Conservation (phyloP, 1,284 basidiomycete species). For the Leccinum solheimii region DNA sequence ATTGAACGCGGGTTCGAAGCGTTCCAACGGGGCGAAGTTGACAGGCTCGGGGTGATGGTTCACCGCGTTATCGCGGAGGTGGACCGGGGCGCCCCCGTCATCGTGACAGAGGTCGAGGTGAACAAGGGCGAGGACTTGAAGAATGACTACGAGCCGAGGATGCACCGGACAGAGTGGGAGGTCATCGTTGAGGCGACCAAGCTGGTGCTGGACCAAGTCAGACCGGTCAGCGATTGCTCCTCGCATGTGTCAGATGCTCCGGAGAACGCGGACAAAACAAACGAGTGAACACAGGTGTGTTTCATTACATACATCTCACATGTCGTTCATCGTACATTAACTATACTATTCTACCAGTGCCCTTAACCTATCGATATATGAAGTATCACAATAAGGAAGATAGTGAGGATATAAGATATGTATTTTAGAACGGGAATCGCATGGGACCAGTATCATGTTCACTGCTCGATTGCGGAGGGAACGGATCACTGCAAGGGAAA, state of each 20-base stretch:
- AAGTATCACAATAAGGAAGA: conserved; percentile 6
- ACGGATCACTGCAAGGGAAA: conserved; percentile 17
- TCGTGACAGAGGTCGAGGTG: conserved; percentile 81
- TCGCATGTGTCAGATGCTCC: background rate
- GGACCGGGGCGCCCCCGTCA: conserved; percentile 86
- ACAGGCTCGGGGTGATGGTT: conserved; percentile 87
- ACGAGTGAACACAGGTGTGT: conserved; percentile 12
- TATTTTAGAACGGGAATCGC: conserved; percentile 30
- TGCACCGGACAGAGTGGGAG: conserved; percentile 88
- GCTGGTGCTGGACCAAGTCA: conserved; percentile 59
- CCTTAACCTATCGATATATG: conserved; percentile 21
- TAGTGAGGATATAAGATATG: conserved; percentile 3
- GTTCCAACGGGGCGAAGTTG: conserved; percentile 79
- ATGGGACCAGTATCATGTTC: conserved; percentile 17
- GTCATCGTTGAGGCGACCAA: conserved; percentile 86
- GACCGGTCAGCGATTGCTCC: conserved; percentile 5
- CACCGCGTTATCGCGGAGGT: conserved; percentile 94
- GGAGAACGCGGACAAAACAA: background rate
- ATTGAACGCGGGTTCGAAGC: conserved; percentile 90
- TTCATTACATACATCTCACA: conserved; percentile 1
- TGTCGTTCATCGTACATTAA: conserved; percentile 18
- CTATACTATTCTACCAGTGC: conserved; percentile 13
- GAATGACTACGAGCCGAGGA: conserved; percentile 66
- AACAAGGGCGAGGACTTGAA: conserved; percentile 73
- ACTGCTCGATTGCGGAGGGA: conserved; percentile 14